Conservation (phyloP, 768 basidiomycete genomes). For the Scleroderma bovista region DNA sequence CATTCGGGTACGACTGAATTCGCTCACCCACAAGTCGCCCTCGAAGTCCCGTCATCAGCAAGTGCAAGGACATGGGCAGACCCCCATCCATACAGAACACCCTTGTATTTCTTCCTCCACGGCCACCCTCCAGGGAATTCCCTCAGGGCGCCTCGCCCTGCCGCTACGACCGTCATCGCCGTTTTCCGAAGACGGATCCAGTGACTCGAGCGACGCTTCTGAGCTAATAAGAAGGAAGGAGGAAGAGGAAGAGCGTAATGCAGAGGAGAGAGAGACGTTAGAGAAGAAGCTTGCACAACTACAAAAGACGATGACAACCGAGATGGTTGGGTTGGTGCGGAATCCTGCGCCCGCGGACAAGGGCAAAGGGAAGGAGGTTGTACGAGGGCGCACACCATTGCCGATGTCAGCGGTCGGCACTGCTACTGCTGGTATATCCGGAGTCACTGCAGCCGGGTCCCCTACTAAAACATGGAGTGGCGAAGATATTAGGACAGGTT, state of each 20-base stretch:
- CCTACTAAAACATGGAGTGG: conserved; percentile 25
- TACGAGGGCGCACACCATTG: conserved; percentile 39
- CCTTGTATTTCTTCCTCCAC: conserved; percentile 62
- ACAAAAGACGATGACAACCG: conserved; percentile 68
- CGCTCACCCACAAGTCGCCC: conserved; percentile 49
- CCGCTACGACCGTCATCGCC: conserved; percentile 44
- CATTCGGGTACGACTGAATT: conserved; percentile 67
- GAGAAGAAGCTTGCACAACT: conserved; percentile 65
- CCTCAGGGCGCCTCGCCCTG: conserved; percentile 12
- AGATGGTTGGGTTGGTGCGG: conserved; percentile 62
- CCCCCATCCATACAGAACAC: not conserved
- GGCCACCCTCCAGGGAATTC: conserved; percentile 55
- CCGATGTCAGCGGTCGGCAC: conserved; percentile 1
- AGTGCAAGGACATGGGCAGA: conserved; percentile 2
- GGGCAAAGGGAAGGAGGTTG: conserved; percentile 31
- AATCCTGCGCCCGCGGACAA: conserved; percentile 32
- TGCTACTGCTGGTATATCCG: conserved; percentile 6
- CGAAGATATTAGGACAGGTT: conserved; percentile 23
- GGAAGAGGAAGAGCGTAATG: conserved; percentile 62
- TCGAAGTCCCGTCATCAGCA: conserved; percentile 25
- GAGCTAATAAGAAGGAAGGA: conserved; percentile 48
- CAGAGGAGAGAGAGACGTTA: conserved; percentile 64
- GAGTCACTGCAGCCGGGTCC: conserved; percentile 14
- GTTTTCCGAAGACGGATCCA: conserved; percentile 45
- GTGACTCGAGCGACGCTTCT: conserved; percentile 58